These are phyloP conservation scores for Incumbomyces delicatus DNA, from an alignment of 2,329 filamentous ascomycete species.

Conservation along the genomic window DNA sequence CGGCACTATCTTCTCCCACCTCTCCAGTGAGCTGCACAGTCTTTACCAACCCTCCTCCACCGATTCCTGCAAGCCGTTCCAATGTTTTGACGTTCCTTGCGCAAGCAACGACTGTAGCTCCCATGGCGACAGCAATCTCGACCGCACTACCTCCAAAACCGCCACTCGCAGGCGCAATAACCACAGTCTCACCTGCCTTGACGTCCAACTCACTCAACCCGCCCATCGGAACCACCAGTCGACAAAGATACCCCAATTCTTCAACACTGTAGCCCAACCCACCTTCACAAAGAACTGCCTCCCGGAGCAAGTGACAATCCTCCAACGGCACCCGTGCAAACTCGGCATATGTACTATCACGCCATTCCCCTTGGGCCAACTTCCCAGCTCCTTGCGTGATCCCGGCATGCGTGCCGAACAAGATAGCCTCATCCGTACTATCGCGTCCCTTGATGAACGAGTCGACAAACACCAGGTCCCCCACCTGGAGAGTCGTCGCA, in stretches of 20 bases:
- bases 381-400: constrained; percentile 21
- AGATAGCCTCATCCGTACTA: constrained; percentile 29
- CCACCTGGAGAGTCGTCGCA: constrained; percentile 25
- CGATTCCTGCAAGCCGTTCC: constrained; percentile 24
- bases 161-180: constrained; percentile 44
- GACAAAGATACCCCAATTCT: neutral
- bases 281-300: constrained; percentile 22
- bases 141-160: constrained; percentile 42
- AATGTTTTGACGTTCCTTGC: constrained; percentile 36
- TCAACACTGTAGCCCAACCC: constrained; percentile 10
- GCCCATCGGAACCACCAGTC: constrained; percentile 23
- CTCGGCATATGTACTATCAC: constrained; percentile 29
- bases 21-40: constrained; percentile 36
- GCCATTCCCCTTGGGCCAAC: constrained; percentile 29
- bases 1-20: constrained; percentile 27
- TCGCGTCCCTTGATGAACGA: constrained; percentile 30
- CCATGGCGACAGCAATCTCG: constrained; percentile 40
- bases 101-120: constrained; percentile 44
- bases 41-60: constrained; percentile 23
- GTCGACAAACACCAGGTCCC: constrained; percentile 33
- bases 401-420: constrained; percentile 26
- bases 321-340: constrained; percentile 29
- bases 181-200: constrained; percentile 39
- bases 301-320: constrained; percentile 27
- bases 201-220: constrained; percentile 35